A percentile compares a stretch with the other conserved stretches of the same genome.
Conservation (phyloP, 106 monocot genomes). For the Posidonia australis region DNA sequence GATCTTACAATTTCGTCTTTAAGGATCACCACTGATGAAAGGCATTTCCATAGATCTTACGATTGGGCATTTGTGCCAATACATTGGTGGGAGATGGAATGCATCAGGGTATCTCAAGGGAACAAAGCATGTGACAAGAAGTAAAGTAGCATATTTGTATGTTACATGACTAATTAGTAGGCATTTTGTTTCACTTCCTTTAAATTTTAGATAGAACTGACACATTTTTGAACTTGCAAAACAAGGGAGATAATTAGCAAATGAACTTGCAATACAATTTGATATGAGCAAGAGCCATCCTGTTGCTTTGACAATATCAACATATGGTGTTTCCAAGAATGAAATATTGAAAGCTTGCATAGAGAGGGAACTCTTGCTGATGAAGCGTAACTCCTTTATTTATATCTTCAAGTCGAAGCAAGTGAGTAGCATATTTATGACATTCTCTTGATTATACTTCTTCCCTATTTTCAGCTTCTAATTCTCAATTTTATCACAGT, state of each 20-base stretch:
- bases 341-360: constrained; percentile 43
- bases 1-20: neutral
- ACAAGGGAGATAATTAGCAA: no score
- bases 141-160: constrained; percentile 11
- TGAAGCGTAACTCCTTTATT: constrained; percentile 65
- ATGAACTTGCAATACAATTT: constrained; percentile 36
- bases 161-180: neutral
- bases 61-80: constrained; percentile 61
- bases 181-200: neutral
- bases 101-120: constrained; percentile 57
- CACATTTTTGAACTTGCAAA: no score
- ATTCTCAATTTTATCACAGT: constrained; percentile 11
- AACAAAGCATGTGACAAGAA: constrained; percentile 63
- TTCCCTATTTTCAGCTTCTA: neutral
- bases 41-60: constrained; percentile 32
- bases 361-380: constrained; percentile 35
- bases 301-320: constrained; percentile 48
- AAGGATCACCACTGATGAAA: neutral
- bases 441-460: neutral
- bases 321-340: constrained; percentile 41
- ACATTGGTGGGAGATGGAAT: constrained; percentile 64
- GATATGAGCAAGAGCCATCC: constrained; percentile 50
- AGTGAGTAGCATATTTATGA: constrained; percentile 9
- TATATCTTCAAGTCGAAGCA: constrained; percentile 43
- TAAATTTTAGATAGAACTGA: neutral